Conservation (phyloP, 164 flowering plant genomes). For the Nymphaea thermarum region DNA sequence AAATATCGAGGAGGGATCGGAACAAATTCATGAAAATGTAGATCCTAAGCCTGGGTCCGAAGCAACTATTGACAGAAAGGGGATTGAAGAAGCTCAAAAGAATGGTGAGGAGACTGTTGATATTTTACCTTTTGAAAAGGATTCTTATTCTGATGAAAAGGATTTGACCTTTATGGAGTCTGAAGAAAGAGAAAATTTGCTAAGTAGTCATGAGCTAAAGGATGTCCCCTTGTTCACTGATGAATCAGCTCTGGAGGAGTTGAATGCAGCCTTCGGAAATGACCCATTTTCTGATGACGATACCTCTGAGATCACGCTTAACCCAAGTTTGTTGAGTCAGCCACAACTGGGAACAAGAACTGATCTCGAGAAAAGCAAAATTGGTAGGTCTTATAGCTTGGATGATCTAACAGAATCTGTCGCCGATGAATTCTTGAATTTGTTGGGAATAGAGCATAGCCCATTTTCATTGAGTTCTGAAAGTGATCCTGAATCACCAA, state of each 20-base stretch:
- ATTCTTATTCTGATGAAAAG: no score
- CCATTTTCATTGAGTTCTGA: slow-evolving; percentile 54
- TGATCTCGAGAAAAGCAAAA: slow-evolving; percentile 12
- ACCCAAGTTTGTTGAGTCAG: not conserved
- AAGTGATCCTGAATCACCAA: slow-evolving; percentile 86
- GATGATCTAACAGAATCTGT: slow-evolving; percentile 62
- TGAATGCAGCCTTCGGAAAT: slow-evolving; percentile 38
- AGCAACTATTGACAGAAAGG: no score
- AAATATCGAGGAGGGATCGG: not conserved
- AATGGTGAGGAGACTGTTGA: no score
- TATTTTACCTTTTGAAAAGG: no score
- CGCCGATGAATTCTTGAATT: slow-evolving; percentile 66
- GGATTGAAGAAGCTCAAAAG: no score
- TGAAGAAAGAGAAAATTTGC: no score
- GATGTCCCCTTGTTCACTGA: slow-evolving; percentile 14
- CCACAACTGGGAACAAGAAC: not conserved
- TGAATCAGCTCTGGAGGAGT: slow-evolving; percentile 35
- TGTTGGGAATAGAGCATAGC: slow-evolving; percentile 75
- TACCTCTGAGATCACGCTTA: not conserved
- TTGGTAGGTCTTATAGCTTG: slow-evolving; percentile 42
- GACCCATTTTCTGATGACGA: slow-evolving; percentile 28
- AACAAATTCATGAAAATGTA: not conserved
- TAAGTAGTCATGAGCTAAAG: slow-evolving; percentile 5
- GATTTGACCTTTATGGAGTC: no score
- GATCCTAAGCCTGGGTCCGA: not conserved